phyloP scores from a whole-genome alignment of 2,329 filamentous ascomycete species.

The Ophiobolus disseminans region DNA sequence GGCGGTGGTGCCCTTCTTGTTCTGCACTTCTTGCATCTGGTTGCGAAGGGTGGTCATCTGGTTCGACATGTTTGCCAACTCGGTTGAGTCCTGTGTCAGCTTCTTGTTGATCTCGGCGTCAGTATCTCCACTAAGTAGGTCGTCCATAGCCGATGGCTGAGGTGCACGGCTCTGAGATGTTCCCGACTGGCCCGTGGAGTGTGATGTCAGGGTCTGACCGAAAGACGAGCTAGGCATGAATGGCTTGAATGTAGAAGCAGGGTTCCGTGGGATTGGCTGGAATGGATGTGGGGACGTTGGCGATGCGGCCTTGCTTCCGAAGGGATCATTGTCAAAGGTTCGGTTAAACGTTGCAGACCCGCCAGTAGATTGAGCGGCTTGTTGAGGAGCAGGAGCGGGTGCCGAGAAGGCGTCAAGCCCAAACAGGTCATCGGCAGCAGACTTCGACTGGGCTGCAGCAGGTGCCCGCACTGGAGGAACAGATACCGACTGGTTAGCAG shows the following conservation, averaged over 20 bases:
- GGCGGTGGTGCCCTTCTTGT: slow-evolving; percentile 78
- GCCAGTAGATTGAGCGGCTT: slow-evolving; percentile 75
- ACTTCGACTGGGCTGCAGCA: slow-evolving; percentile 63
- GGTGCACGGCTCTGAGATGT: slow-evolving; percentile 46
- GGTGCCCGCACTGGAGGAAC: slow-evolving; percentile 54
- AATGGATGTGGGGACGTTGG: slow-evolving; percentile 62
- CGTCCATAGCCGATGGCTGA: slow-evolving; percentile 69
- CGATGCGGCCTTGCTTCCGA: slow-evolving; percentile 60
- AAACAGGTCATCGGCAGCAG: slow-evolving; percentile 92
- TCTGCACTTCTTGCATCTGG: slow-evolving; percentile 93
- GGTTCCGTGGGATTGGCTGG: slow-evolving; percentile 54
- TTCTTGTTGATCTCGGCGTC: slow-evolving; percentile 89
- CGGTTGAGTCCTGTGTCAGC: slow-evolving; percentile 85
- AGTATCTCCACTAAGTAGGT: slow-evolving; percentile 81
- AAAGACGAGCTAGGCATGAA: slow-evolving; percentile 94
- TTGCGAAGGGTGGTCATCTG: slow-evolving; percentile 89
- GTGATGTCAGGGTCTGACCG: slow-evolving; percentile 79
- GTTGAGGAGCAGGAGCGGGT: slow-evolving; percentile 59
- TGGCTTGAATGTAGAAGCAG: slow-evolving; percentile 74
- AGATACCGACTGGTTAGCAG: slow-evolving; percentile 57
- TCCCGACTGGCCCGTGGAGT: slow-evolving; percentile 72
- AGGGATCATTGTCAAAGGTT: slow-evolving; percentile 66
- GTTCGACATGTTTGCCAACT: slow-evolving; percentile 94
- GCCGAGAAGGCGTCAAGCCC: slow-evolving; percentile 77
- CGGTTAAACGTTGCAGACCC: slow-evolving; percentile 63